These are phyloP conservation scores for Oryza meridionalis DNA, from an alignment of 176 grass and related monocot genomes.

Conservation along the genomic window DNA sequence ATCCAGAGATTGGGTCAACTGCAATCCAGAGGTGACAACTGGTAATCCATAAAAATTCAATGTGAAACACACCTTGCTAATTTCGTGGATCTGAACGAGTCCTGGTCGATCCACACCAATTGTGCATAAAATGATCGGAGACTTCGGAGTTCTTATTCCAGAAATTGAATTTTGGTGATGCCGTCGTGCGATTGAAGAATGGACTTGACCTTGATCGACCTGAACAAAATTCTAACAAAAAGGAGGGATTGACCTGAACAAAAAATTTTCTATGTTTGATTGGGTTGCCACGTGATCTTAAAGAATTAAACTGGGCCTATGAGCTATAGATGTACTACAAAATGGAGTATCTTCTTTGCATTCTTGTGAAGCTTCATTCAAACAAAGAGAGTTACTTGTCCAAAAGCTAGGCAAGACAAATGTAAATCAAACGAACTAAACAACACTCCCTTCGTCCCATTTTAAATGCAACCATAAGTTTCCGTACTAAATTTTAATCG, in stretches of 20 bases:
- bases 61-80: neutral
- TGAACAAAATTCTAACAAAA: neutral
- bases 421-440: too few relatives aligned
- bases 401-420: too few relatives aligned
- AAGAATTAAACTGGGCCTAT: too few relatives aligned
- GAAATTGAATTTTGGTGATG: neutral
- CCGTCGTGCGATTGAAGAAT: neutral
- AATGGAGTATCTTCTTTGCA: too few relatives aligned
- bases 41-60: neutral
- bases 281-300: neutral
- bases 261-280: neutral
- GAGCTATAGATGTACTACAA: too few relatives aligned
- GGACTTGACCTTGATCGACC: conserved; percentile 11
- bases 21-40: neutral
- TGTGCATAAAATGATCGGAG: neutral
- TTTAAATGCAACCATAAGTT: too few relatives aligned
- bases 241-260: neutral
- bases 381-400: too few relatives aligned
- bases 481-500: too few relatives aligned
- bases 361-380: too few relatives aligned
- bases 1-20: conserved; percentile 7
- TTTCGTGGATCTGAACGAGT: conserved; percentile 15
- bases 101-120: neutral
- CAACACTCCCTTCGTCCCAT: too few relatives aligned
- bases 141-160: neutral